Evolutionary conservation across 2,329 filamentous ascomycete genomes (phyloP), one percentile per base, ranked within the genome.

Genomic region (Colletotrichum noveboracense): DNA sequence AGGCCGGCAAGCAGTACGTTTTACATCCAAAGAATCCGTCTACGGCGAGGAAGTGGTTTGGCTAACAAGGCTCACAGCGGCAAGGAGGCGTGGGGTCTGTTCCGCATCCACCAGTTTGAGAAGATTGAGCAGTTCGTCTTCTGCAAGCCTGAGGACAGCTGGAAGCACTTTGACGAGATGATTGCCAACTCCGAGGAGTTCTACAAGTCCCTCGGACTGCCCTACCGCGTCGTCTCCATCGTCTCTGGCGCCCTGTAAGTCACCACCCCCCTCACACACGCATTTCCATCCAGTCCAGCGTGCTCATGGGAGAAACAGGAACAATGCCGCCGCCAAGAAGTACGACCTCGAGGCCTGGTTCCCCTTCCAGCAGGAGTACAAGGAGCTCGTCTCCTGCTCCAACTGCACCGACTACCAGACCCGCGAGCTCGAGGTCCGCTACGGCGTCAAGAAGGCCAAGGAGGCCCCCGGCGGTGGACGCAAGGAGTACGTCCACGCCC

Each of bases 41-140:
- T 2, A 21, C 0, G 1, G 7, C n/a, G 16, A 38, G 14, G 16
- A 21, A 26, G 43, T 16, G 12, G 4, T 18, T 24, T 30, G 43
- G 48, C 69, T 67, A 3, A 72, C 55, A 3, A 26, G 18, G 65
- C 21, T 16, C 64, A 60, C 34, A 76, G 74, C 77, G 86, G 96
- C 34, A 94, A 95, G 83, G 96, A 99, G 84, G 96, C 96, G 2
- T 99, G 97, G 97, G 97, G 97, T 72, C 95, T 98, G 77, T 99
- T 98, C 91, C 94, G 97, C 78, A 96, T 98, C 32, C 97, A 99
- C 85, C 96, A 99, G 85, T 99, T 98, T 82, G 96, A 98, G 85
- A 98, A 97, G 91, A 91, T 95, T 69, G 94, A 96, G 82, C 94
- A 96, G 87, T 96, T 95, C 82, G 87, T 95, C 76, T 89, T 94